Conservation (phyloP, 192 early-diverging fungal genomes). For the Coemansia javaensis region DNA sequence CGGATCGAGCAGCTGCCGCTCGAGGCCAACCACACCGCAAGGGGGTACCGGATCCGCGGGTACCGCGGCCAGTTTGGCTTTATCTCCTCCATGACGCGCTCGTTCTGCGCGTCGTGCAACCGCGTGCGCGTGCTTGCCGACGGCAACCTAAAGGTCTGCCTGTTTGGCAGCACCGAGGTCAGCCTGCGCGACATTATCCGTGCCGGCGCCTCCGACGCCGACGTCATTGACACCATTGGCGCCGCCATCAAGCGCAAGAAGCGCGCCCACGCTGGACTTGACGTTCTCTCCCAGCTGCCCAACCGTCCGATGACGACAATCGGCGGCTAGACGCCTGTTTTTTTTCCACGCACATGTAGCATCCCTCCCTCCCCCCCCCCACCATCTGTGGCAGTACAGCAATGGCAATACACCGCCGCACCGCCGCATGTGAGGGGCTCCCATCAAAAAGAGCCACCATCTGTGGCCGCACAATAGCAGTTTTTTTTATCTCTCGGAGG, state of each 20-base stretch:
- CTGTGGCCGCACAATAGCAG: no score
- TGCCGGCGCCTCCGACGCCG: slow-evolving; percentile 54
- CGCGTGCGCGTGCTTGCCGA: slow-evolving; percentile 89
- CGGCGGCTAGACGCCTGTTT: slow-evolving; percentile 72
- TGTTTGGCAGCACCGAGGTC: slow-evolving; percentile 92
- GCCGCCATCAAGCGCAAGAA: slow-evolving; percentile 84
- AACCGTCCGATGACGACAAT: slow-evolving; percentile 96
- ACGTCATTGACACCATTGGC: slow-evolving; percentile 67
- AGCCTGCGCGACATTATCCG: slow-evolving; percentile 77
- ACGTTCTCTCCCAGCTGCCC: slow-evolving; percentile 70
- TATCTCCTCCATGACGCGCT: slow-evolving; percentile 97
- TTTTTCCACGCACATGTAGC: no score
- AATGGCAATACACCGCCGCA: no score
- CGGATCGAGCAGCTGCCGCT: slow-evolving; percentile 60
- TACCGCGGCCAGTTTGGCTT: slow-evolving; percentile 90
- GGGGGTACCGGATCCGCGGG: slow-evolving; percentile 70
- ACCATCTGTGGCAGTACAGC: no score
- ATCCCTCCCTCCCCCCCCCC: no score
- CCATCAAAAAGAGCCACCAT: no score
- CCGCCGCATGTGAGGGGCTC: no score
- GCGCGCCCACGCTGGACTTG: slow-evolving; percentile 91
- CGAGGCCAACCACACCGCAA: slow-evolving; percentile 75
- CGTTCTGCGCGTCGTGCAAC: slow-evolving; percentile 94
- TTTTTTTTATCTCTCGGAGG: no score
- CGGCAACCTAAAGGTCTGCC: slow-evolving; percentile 88